Evolutionary conservation across 805 yeast genomes (phyloP), one percentile per base, ranked within the genome.

Genomic region (Isabelozyma gotoi): DNA sequence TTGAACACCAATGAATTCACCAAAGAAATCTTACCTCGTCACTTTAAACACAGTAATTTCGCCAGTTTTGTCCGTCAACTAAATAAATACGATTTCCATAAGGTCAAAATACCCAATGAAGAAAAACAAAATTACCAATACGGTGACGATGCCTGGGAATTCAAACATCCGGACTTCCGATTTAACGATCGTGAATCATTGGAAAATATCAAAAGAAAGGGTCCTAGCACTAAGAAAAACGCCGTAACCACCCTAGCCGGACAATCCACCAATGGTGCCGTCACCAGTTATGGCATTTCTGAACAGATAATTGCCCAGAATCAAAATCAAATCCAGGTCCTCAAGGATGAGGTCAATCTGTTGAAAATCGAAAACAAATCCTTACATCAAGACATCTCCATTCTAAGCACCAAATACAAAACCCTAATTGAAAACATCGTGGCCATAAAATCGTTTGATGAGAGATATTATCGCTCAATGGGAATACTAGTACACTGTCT

Each of bases 81-180:
- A 56, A 94, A 94, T 74, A 94, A 94, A 66, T 94, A 94, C 60
- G 99, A 92, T 65, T 94, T 94, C 72, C 99, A 94, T 73, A 94
- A 94, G 68, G 96, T 94, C 36, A 88, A 92, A 60, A 74, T 81
- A 37, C 71, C 86, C 33, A 78, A 74, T 45, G 90, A 82, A 52
- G 86, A 80, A 47, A 77, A 76, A 53, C 60, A 57, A 46, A 56
- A 49, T 39, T 66, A 73, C 46, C 80, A 81, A 45, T 82, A 82
- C 55, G 87, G 90, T 33, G 89, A 84, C 44, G 81, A 84, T 62
- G 82, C 91, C 16, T 92, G 98, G 97, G 97, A 92, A 62, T 92
- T 94, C 70, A 82, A 83, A 59, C 98, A 94, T 63, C 96, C 97
- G 0, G 88, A 82, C 50, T 94, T 94, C 64, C 78, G 78, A 51